Conservation (phyloP, 352 stramenopile species). For the Phytophthora capsici region DNA sequence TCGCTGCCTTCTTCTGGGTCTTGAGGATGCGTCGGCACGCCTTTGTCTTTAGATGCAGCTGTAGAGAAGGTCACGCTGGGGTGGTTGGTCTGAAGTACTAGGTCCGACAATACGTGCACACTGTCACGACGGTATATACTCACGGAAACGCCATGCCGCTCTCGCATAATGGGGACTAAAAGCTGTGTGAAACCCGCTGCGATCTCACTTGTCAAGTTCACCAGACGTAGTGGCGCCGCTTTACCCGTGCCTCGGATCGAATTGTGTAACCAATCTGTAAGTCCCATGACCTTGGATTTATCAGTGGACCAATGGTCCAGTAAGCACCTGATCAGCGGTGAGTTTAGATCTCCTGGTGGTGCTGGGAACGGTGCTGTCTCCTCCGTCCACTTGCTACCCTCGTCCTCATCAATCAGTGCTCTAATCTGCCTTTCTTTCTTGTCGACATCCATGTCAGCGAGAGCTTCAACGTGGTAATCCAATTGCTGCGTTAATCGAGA, state of each 20-base stretch:
- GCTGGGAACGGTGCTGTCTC: conserved; percentile 61
- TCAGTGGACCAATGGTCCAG: conserved; percentile 74
- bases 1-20: conserved; percentile 22
- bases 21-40: conserved; percentile 10
- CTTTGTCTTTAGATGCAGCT: conserved; percentile 14
- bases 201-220: conserved; percentile 59
- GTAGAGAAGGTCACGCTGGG: conserved; percentile 40
- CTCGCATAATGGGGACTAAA: conserved; percentile 70
- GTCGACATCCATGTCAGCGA: conserved; percentile 24
- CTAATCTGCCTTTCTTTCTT: conserved; percentile 29
- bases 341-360: conserved; percentile 69
- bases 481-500: conserved; percentile 53
- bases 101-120: conserved; percentile 63
- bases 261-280: conserved; percentile 73
- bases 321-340: conserved; percentile 66
- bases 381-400: conserved; percentile 53
- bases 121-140: conserved; percentile 66
- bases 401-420: conserved; percentile 31
- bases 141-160: conserved; percentile 68
- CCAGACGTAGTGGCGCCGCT: conserved; percentile 46
- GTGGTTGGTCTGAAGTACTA: conserved; percentile 64
- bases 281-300: conserved; percentile 58
- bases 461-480: conserved; percentile 47
- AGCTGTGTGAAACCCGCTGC: conserved; percentile 69
- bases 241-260: conserved; percentile 59